A percentile compares a stretch with the other conserved stretches of the same genome.
Evolutionary conservation across 345 rosid genomes (phyloP).

Genomic region (Bruguiera gymnorhiza): DNA sequence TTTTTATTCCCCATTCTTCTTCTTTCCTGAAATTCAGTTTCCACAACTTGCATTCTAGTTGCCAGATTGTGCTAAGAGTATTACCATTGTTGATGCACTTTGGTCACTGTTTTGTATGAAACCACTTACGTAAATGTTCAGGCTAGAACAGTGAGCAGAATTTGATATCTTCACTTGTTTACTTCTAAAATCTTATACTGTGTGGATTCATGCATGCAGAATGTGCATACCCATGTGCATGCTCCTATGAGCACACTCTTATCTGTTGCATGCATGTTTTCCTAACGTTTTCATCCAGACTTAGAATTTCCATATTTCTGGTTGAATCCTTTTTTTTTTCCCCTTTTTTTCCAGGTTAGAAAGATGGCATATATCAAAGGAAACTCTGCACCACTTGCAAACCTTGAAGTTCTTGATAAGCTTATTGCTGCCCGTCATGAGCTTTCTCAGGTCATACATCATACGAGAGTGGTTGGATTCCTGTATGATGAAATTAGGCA

Average conservation of each 20-base stretch:
- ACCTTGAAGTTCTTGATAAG: constrained; percentile 68
- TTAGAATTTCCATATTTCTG: neutral
- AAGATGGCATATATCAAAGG: constrained; percentile 72
- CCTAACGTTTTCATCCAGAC: neutral
- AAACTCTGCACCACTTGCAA: constrained; percentile 71
- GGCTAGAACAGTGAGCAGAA: neutral
- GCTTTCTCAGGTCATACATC: constrained; percentile 69
- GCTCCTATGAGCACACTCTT: no score
- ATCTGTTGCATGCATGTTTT: no score
- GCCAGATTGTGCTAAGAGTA: no score
- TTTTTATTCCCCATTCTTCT: constrained; percentile 12
- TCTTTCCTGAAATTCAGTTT: no score
- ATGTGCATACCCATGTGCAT: no score
- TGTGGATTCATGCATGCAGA: no score
- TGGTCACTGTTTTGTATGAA: constrained; percentile 1
- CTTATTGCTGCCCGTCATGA: constrained; percentile 78
- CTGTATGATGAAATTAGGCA: constrained; percentile 1
- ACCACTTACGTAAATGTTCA: neutral
- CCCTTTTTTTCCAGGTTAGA: constrained; percentile 52
- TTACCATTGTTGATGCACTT: neutral
- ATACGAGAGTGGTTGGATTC: constrained; percentile 1
- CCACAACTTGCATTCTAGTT: no score
- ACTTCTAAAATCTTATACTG: no score
- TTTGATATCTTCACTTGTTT: constrained; percentile 8
- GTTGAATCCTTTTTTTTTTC: neutral